Evolutionary conservation across 176 grass and related monocot genomes (phyloP).

Genomic region (Guadua angustifolia): DNA sequence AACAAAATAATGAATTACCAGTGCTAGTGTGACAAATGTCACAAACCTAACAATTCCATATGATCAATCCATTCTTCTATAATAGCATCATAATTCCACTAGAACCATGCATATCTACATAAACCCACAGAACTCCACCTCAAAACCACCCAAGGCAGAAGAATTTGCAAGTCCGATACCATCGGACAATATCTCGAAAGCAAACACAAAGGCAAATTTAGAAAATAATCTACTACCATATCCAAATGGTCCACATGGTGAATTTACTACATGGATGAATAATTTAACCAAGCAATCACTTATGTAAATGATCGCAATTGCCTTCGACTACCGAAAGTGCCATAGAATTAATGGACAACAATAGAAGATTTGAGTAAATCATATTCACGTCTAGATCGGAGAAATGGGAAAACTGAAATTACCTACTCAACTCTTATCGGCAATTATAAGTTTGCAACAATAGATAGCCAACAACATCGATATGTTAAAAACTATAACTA

Average conservation of each 20-base stretch:
- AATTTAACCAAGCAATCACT: neutral
- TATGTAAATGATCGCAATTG: neutral
- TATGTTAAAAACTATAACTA: neutral
- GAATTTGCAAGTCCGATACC: neutral
- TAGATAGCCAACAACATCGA: neutral
- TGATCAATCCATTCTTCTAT: neutral
- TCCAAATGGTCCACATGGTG: neutral
- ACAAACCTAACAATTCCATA: conserved; percentile 2
- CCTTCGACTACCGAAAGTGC: neutral
- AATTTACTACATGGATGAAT: neutral
- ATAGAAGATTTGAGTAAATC: neutral
- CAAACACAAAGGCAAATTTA: neutral
- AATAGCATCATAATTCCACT: conserved; percentile 8
- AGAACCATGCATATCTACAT: conserved; percentile 5
- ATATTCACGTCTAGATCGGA: neutral
- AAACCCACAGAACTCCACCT: neutral
- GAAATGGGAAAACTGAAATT: neutral
- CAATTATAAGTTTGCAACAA: neutral
- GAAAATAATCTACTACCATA: neutral
- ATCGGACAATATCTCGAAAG: neutral
- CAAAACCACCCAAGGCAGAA: neutral
- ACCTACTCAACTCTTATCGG: neutral
- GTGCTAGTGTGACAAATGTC: neutral
- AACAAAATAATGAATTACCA: conserved; percentile 6
- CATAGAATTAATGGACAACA: neutral